Conservation (phyloP, 2,329 filamentous ascomycete species). For the Akanthomyces muscarius region DNA sequence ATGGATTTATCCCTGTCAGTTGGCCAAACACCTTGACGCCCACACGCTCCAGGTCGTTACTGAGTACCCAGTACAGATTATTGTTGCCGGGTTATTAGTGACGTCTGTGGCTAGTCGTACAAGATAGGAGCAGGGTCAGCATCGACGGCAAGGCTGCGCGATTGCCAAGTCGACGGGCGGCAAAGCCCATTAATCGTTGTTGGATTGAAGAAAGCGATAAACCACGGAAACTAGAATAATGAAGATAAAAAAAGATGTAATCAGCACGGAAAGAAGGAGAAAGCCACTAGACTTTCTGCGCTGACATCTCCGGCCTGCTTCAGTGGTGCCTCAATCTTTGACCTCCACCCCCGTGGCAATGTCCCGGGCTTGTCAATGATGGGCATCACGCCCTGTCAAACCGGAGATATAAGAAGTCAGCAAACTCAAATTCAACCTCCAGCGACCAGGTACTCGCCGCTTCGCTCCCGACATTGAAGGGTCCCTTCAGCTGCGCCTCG, state of each 20-base stretch:
- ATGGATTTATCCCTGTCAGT: not conserved
- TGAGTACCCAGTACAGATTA: too few species aligned
- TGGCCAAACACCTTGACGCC: not conserved
- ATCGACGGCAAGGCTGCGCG: too few species aligned
- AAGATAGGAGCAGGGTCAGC: too few species aligned
- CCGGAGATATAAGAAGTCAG: not conserved
- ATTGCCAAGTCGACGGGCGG: too few species aligned
- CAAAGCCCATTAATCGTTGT: too few species aligned
- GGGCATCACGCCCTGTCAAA: not conserved
- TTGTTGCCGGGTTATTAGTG: not conserved
- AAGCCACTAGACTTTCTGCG: not conserved
- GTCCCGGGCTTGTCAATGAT: not conserved
- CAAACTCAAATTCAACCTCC: constrained; percentile 3
- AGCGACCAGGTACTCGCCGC: not conserved
- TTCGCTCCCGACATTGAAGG: not conserved
- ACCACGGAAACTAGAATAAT: too few species aligned
- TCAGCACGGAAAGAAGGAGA: too few species aligned
- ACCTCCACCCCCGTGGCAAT: not conserved
- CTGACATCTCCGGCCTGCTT: not conserved
- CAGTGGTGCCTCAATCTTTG: too few species aligned
- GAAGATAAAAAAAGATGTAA: too few species aligned
- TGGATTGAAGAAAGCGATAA: too few species aligned
- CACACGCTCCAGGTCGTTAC: not conserved
- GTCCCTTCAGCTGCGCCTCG: constrained; percentile 1
- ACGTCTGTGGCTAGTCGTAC: not conserved